phyloP scores from a whole-genome alignment of 352 stramenopile genomes.

The Pythium apleroticum region DNA sequence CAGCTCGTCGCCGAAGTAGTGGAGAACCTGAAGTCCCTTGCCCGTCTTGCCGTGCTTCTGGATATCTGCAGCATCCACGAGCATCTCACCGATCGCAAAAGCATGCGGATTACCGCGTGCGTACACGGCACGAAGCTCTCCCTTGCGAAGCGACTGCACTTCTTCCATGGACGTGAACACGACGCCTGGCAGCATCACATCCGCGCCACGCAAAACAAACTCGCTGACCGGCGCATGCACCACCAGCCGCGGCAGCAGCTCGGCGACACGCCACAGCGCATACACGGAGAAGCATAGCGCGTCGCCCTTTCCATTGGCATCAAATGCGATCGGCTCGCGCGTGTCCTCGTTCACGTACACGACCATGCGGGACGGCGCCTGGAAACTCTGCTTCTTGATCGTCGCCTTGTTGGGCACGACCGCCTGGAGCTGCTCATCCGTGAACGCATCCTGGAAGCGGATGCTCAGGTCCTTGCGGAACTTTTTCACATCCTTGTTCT shows the following conservation, averaged over 20 bases:
- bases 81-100: slow-evolving; percentile 76
- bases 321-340: slow-evolving; percentile 70
- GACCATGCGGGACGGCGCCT: slow-evolving; percentile 69
- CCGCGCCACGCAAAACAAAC: slow-evolving; percentile 75
- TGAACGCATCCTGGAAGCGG: slow-evolving; percentile 32
- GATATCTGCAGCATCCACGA: slow-evolving; percentile 64
- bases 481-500: slow-evolving; percentile 88
- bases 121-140: slow-evolving; percentile 65
- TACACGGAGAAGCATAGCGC: slow-evolving; percentile 70
- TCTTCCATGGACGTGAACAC: slow-evolving; percentile 61
- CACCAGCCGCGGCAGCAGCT: slow-evolving; percentile 52
- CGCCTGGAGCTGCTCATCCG: slow-evolving; percentile 45
- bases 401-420: slow-evolving; percentile 36
- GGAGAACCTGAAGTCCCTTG: slow-evolving; percentile 64
- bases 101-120: slow-evolving; percentile 72
- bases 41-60: slow-evolving; percentile 60
- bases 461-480: slow-evolving; percentile 58
- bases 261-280: slow-evolving; percentile 52
- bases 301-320: slow-evolving; percentile 63
- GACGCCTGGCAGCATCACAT: slow-evolving; percentile 85
- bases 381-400: slow-evolving; percentile 76
- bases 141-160: slow-evolving; percentile 54
- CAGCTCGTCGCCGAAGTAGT: slow-evolving; percentile 72
- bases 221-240: slow-evolving; percentile 82
- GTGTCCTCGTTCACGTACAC: slow-evolving; percentile 62